Conservation (phyloP, 768 basidiomycete species). For the Asterophora lycoperdoides region DNA sequence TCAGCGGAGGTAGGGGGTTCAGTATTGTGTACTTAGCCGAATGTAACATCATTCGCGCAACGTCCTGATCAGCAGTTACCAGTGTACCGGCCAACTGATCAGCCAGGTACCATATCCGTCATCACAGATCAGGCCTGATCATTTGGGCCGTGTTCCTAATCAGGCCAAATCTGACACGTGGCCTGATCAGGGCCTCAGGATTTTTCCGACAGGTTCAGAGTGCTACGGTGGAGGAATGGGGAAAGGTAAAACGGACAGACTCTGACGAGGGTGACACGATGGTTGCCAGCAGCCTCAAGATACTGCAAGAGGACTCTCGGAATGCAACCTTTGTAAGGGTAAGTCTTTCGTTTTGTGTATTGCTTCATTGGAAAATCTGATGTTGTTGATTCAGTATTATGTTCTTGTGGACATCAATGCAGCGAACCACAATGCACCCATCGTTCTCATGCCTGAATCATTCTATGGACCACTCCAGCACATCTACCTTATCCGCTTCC, state of each 20-base stretch:
- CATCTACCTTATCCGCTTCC: constrained; percentile 16
- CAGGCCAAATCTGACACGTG: too few species aligned
- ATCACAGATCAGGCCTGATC: too few species aligned
- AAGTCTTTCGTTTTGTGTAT: constrained; percentile 1
- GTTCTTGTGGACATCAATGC: constrained; percentile 27
- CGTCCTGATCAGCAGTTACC: too few species aligned
- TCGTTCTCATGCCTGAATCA: constrained; percentile 6
- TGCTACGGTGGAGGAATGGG: constrained; percentile 23
- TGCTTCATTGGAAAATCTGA: background rate
- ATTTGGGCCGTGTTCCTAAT: too few species aligned
- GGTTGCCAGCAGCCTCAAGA: constrained; percentile 11
- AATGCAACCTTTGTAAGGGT: too few species aligned
- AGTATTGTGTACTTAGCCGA: too few species aligned
- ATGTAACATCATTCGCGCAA: too few species aligned
- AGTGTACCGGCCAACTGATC: too few species aligned
- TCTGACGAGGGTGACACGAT: constrained; percentile 29
- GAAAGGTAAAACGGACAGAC: constrained; percentile 25
- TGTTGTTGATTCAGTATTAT: constrained; percentile 25
- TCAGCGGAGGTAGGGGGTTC: too few species aligned
- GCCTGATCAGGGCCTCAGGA: too few species aligned
- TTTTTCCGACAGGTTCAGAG: too few species aligned
- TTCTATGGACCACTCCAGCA: constrained; percentile 32
- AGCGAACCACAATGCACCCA: background rate
- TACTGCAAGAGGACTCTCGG: constrained; percentile 17
- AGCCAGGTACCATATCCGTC: too few species aligned